A percentile compares a stretch with the other conserved stretches of the same genome.
Evolutionary conservation across 2,329 filamentous ascomycete species (phyloP).

Genomic region (Sarocladium brachiariae): DNA sequence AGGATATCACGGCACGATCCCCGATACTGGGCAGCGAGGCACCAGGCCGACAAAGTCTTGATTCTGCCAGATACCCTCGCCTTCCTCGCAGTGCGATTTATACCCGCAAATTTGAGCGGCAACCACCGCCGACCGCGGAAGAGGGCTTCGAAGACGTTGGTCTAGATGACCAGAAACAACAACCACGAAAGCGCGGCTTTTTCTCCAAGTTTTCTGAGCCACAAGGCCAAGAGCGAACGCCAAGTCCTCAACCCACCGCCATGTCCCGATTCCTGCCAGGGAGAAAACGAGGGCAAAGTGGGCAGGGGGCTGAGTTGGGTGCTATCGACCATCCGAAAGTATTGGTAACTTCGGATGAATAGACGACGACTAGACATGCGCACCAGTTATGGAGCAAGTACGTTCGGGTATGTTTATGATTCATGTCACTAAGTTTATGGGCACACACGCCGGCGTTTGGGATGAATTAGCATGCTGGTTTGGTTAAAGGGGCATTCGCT

Average conservation of each 20-base stretch:
- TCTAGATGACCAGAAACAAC: constrained; percentile 63
- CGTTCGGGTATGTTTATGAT: too few relatives aligned
- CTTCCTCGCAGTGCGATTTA: constrained; percentile 55
- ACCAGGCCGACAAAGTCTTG: constrained; percentile 70
- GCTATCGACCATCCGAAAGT: constrained; percentile 44
- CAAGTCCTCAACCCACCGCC: constrained; percentile 24
- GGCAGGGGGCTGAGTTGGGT: constrained; percentile 64
- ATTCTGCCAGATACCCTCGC: constrained; percentile 61
- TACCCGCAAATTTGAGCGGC: constrained; percentile 46
- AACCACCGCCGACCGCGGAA: constrained; percentile 60
- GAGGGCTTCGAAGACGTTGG: constrained; percentile 88
- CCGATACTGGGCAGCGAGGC: constrained; percentile 58
- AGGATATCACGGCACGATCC: constrained; percentile 89
- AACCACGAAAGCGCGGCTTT: constrained; percentile 55
- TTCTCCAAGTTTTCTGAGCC: constrained; percentile 69
- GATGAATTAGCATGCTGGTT: background rate
- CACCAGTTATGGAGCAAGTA: too few relatives aligned
- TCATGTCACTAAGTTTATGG: background rate
- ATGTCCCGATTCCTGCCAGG: constrained; percentile 60
- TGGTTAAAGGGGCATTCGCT: constrained; percentile 3
- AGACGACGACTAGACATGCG: too few relatives aligned
- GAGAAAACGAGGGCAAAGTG: constrained; percentile 59
- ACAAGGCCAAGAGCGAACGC: constrained; percentile 27
- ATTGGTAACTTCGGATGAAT: constrained; percentile 19
- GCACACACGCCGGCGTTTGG: background rate